A percentile compares a stretch with the other conserved stretches of the same genome.
These are phyloP conservation scores for Carex myosuroides DNA, from an alignment of 176 grass and related monocot species.

Conservation along the genomic window DNA sequence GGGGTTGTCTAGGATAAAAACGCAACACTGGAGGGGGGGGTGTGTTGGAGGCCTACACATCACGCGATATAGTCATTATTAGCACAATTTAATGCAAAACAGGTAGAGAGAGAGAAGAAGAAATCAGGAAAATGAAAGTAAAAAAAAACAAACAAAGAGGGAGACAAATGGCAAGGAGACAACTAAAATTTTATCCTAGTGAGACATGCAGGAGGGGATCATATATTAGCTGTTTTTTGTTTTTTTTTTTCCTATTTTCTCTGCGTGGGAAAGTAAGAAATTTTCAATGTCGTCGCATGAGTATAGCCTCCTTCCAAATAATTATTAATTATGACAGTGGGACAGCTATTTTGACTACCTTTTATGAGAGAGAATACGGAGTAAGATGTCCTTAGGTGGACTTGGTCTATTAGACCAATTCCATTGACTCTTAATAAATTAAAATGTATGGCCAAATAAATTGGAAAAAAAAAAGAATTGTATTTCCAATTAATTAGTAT, in stretches of 20 bases:
- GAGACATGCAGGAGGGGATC: not conserved
- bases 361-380: not conserved
- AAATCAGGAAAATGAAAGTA: not conserved
- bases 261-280: not conserved
- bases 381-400: not conserved
- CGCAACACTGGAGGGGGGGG: slow-evolving; percentile 16
- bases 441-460: not conserved
- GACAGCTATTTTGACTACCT: not conserved
- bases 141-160: not conserved
- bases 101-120: not conserved
- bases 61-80: slow-evolving; percentile 49
- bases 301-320: slow-evolving; percentile 5
- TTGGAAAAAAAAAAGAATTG: too few relatives aligned
- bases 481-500: too few relatives aligned
- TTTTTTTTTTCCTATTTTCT: not conserved
- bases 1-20: slow-evolving; percentile 53
- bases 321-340: slow-evolving; percentile 18
- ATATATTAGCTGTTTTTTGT: not conserved
- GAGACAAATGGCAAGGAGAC: slow-evolving; percentile 45
- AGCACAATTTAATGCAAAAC: slow-evolving; percentile 34
- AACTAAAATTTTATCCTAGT: slow-evolving; percentile 12
- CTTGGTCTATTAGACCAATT: not conserved
- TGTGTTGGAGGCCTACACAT: not conserved
- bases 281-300: slow-evolving; percentile 2
- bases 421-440: not conserved